Conservation (phyloP, 2,329 filamentous ascomycete species). For the Cladophialophora immunda region DNA sequence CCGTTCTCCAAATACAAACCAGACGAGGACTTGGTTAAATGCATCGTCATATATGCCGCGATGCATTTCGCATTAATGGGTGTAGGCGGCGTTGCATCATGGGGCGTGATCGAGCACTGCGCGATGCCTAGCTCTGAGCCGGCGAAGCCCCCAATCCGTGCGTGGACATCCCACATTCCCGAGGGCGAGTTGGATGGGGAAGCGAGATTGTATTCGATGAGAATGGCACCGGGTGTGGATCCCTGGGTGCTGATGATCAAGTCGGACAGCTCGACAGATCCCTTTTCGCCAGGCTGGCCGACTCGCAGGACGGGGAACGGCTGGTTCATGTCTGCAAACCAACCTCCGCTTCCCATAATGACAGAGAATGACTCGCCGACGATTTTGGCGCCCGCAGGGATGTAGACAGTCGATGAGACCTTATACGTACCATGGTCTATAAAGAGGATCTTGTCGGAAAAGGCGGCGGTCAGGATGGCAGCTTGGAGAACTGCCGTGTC, state of each 20-base stretch:
- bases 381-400: neutral
- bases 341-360: conserved; percentile 5
- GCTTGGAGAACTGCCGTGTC: neutral
- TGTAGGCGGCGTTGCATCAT: no score
- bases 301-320: conserved; percentile 62
- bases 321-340: conserved; percentile 53
- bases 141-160: conserved; percentile 85
- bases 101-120: conserved; percentile 52
- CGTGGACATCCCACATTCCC: conserved; percentile 92
- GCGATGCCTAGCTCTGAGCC: conserved; percentile 66
- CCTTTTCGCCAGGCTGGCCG: conserved; percentile 60
- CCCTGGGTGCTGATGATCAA: conserved; percentile 62
- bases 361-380: neutral
- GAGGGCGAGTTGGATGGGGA: conserved; percentile 71
- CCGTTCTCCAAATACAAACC: conserved; percentile 81
- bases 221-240: conserved; percentile 63
- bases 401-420: neutral
- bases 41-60: conserved; percentile 72
- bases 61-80: conserved; percentile 60
- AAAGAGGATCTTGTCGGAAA: conserved; percentile 1
- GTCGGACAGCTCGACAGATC: conserved; percentile 61
- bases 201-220: conserved; percentile 89
- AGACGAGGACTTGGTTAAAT: conserved; percentile 63
- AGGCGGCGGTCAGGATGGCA: neutral
- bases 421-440: conserved; percentile 1